A percentile compares a stretch with the other conserved stretches of the same genome.
Conservation (phyloP, 306 rosid species). For the Cyclanthera cordifolia region DNA sequence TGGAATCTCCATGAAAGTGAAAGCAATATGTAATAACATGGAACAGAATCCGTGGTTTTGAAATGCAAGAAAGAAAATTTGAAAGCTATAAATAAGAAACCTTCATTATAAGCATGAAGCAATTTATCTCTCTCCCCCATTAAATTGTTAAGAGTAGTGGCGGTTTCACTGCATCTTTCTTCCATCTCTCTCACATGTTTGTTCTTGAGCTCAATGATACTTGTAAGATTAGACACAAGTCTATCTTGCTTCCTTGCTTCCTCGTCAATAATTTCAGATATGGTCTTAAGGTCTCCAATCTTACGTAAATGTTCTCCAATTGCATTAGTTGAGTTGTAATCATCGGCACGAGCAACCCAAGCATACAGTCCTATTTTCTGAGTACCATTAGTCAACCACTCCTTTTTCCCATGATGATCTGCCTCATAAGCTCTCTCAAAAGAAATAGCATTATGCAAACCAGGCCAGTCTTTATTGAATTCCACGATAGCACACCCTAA, state of each 20-base stretch:
- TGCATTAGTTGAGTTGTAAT: conserved; percentile 42
- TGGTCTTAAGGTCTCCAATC: conserved; percentile 58
- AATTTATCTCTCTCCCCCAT: conserved; percentile 55
- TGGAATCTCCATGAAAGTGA: conserved; percentile 2
- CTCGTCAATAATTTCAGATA: conserved; percentile 64
- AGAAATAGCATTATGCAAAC: conserved; percentile 60
- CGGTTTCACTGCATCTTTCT: conserved; percentile 46
- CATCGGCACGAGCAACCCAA: conserved; percentile 84
- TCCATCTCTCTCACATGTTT: conserved; percentile 55
- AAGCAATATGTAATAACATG: not conserved
- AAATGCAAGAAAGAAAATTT: not conserved
- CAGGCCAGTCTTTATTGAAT: conserved; percentile 72
- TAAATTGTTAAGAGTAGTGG: conserved; percentile 34
- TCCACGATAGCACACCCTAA: conserved; percentile 74
- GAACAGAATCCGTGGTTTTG: not conserved
- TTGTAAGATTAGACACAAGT: conserved; percentile 54
- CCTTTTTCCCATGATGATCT: conserved; percentile 60
- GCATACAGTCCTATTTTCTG: conserved; percentile 65
- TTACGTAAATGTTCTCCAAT: conserved; percentile 67
- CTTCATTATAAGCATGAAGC: conserved; percentile 55
- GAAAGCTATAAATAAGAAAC: conserved; percentile 25
- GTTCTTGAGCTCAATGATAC: conserved; percentile 50
- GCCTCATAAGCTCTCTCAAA: conserved; percentile 77
- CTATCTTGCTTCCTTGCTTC: conserved; percentile 61
- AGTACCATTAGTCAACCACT: conserved; percentile 38